Percentiles rank a stretch among this genome's conserved stretches.
phyloP scores from a whole-genome alignment of 2,329 filamentous ascomycete species.

The Diplodia seriata region DNA sequence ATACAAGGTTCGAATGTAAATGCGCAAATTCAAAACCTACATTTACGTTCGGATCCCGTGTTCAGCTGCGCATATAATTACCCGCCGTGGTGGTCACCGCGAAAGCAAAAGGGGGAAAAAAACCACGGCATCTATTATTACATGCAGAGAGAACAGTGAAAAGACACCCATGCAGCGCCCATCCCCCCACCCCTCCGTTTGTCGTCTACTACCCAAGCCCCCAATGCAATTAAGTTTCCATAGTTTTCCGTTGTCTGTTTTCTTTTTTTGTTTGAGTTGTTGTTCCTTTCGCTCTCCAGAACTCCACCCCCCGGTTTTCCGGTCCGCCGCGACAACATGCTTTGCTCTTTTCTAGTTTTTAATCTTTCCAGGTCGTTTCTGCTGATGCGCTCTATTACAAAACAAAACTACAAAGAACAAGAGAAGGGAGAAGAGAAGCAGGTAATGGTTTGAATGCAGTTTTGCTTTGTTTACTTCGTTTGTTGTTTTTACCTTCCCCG shows the following conservation, averaged over 20 bases:
- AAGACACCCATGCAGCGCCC: neutral
- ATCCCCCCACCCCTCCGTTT: neutral
- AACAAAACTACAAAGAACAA: slow-evolving; percentile 20
- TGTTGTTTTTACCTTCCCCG: neutral
- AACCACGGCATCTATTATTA: neutral
- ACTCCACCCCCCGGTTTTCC: neutral
- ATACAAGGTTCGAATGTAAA: too few species aligned
- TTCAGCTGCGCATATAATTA: too few species aligned
- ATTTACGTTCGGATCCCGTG: too few species aligned
- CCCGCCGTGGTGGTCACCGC: too few species aligned
- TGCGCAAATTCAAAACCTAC: too few species aligned
- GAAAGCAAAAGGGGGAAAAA: neutral
- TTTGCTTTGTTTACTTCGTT: slow-evolving; percentile 28
- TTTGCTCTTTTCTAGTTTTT: neutral
- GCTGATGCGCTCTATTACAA: slow-evolving; percentile 8
- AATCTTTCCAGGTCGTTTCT: neutral
- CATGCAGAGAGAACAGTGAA: neutral
- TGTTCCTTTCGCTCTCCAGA: too few species aligned
- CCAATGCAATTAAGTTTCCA: neutral
- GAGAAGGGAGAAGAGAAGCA: slow-evolving; percentile 23
- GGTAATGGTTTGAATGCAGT: slow-evolving; percentile 19
- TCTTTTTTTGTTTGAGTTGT: neutral
- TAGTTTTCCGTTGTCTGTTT: neutral
- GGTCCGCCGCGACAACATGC: neutral
- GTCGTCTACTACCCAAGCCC: neutral